Evolutionary conservation across 2,329 filamentous ascomycete genomes (phyloP).

Genomic region (Emmonsia crescens): DNA sequence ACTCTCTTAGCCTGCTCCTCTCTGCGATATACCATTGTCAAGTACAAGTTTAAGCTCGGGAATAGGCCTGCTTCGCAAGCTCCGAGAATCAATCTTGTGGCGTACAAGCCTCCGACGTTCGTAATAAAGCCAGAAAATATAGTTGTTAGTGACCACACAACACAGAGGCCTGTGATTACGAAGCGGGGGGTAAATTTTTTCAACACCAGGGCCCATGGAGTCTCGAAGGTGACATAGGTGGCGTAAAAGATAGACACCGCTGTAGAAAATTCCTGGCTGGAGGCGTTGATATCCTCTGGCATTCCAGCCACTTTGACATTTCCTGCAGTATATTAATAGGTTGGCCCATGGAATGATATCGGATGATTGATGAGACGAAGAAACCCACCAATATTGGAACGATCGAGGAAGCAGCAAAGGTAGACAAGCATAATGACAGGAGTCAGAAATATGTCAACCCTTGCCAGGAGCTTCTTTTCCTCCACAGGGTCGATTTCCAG

Average conservation of each 20-base stretch:
- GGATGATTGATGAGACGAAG: neutral
- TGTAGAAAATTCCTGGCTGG: constrained; percentile 34
- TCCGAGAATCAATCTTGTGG: constrained; percentile 30
- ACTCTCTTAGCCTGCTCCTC: constrained; percentile 33
- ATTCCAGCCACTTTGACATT: constrained; percentile 41
- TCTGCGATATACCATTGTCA: constrained; percentile 32
- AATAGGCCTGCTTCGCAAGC: constrained; percentile 31
- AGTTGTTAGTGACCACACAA: constrained; percentile 41
- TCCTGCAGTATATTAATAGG: constrained; percentile 18
- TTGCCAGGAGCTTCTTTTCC: constrained; percentile 38
- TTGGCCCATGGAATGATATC: neutral
- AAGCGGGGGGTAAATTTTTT: constrained; percentile 38
- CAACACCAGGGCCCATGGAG: constrained; percentile 37
- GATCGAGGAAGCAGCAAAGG: constrained; percentile 45
- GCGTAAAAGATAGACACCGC: constrained; percentile 44
- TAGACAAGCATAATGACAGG: constrained; percentile 48
- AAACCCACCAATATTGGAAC: constrained; percentile 40
- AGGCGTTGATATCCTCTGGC: constrained; percentile 35
- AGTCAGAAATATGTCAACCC: constrained; percentile 39
- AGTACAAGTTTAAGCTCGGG: constrained; percentile 30
- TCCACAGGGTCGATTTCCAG: constrained; percentile 33
- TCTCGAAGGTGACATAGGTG: constrained; percentile 42
- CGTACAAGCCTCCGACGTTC: constrained; percentile 33
- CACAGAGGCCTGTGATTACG: constrained; percentile 29
- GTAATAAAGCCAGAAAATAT: constrained; percentile 39